Conservation (phyloP, 1,284 basidiomycete species). For the Laetiporus sulphureus region DNA sequence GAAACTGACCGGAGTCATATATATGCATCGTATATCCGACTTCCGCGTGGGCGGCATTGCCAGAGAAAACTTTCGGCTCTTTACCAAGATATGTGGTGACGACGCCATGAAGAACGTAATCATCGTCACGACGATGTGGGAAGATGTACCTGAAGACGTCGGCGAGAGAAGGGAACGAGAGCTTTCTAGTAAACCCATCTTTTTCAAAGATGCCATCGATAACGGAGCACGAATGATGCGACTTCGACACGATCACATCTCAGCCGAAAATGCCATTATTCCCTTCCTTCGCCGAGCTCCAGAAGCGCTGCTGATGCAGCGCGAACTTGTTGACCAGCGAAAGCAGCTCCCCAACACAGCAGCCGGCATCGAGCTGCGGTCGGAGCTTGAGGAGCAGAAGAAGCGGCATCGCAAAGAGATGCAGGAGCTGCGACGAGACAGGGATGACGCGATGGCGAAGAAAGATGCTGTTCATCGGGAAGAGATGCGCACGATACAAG, state of each 20-base stretch:
- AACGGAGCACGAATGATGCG: constrained; percentile 1
- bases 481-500: background rate
- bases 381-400: constrained; percentile 3
- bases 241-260: constrained; percentile 5
- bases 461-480: background rate
- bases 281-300: constrained; percentile 4
- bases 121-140: constrained; percentile 49
- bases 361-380: constrained; percentile 7
- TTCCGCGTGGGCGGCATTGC: constrained; percentile 42
- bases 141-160: constrained; percentile 23
- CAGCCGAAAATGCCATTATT: constrained; percentile 6
- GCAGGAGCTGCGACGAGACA: background rate
- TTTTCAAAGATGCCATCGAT: constrained; percentile 12
- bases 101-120: constrained; percentile 38
- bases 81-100: constrained; percentile 45
- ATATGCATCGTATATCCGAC: constrained; percentile 49
- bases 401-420: constrained; percentile 1
- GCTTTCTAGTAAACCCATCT: constrained; percentile 6
- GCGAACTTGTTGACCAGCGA: constrained; percentile 8
- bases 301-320: constrained; percentile 6
- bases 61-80: constrained; percentile 40
- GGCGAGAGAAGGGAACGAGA: constrained; percentile 10
- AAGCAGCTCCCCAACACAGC: constrained; percentile 6
- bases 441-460: background rate
- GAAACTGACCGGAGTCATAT: constrained; percentile 42